These are phyloP conservation scores for Eucalyptus coolabah DNA, from an alignment of 345 rosid genomes.

Conservation along the genomic window DNA sequence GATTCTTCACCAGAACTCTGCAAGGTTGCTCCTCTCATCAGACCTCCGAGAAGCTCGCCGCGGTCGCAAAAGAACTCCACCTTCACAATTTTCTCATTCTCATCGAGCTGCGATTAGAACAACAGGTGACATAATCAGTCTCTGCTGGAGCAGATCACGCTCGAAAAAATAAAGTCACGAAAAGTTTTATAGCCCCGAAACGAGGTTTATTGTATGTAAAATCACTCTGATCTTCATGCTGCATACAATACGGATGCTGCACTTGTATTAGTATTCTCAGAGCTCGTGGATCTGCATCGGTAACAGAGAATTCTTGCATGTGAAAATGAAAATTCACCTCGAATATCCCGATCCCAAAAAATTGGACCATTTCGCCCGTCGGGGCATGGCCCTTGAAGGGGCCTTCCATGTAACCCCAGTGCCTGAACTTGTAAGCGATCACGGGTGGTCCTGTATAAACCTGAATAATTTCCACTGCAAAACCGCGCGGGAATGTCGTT, in stretches of 20 bases:
- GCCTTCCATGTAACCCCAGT: conserved; percentile 70
- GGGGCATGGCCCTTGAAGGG: conserved; percentile 58
- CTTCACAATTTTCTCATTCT: conserved; percentile 35
- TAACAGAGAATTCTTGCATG: not conserved
- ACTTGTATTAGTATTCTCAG: not conserved
- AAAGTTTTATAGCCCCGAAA: not conserved
- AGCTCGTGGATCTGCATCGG: not conserved
- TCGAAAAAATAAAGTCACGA: not conserved
- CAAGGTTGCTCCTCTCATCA: conserved; percentile 18
- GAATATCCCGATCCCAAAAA: conserved; percentile 24
- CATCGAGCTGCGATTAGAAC: conserved; percentile 19
- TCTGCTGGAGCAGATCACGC: not conserved
- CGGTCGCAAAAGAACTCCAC: conserved; percentile 39
- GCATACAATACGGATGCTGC: not conserved
- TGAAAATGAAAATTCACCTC: not conserved
- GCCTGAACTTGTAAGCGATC: conserved; percentile 59
- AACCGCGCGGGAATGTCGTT: conserved; percentile 44
- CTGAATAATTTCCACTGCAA: conserved; percentile 45
- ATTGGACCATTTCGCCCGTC: conserved; percentile 33
- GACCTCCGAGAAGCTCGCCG: conserved; percentile 48
- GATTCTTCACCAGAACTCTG: not conserved
- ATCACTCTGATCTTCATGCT: not conserved
- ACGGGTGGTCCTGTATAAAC: conserved; percentile 49
- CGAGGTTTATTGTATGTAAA: not conserved
- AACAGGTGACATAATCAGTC: not conserved